Percentiles rank a stretch among this genome's conserved stretches.
phyloP scores from a whole-genome alignment of 1,284 basidiomycete species.

The Takashimella tepidaria region DNA sequence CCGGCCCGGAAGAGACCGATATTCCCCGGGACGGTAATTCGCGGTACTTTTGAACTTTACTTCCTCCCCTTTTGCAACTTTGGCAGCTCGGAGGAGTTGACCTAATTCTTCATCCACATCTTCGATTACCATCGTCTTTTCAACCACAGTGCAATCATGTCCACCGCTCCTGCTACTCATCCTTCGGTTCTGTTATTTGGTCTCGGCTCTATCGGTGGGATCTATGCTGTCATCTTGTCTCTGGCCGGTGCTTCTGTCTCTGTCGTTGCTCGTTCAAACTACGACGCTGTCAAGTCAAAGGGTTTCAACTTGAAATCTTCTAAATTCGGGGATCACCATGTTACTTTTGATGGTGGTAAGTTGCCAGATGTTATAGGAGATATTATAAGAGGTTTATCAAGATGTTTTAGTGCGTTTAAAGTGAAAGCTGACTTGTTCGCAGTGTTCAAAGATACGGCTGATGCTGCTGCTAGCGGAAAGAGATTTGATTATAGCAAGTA shows the following conservation, averaged over 20 bases:
- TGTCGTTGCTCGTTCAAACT: constrained; percentile 51
- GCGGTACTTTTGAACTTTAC: not conserved
- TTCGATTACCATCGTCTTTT: not conserved
- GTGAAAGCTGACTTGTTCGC: too few relatives aligned
- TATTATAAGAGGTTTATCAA: too few relatives aligned
- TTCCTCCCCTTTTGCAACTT: too few relatives aligned
- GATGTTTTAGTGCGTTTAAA: too few relatives aligned
- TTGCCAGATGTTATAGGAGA: too few relatives aligned
- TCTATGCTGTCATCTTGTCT: constrained; percentile 50
- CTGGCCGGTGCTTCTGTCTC: constrained; percentile 46
- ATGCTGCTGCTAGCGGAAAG: constrained; percentile 37
- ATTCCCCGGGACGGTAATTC: not conserved
- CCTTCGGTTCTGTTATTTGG: constrained; percentile 46
- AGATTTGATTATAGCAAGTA: constrained; percentile 36
- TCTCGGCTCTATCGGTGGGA: constrained; percentile 49
- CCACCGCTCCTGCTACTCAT: constrained; percentile 12
- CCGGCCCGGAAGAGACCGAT: too few relatives aligned
- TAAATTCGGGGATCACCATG: constrained; percentile 38
- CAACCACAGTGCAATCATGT: too few relatives aligned
- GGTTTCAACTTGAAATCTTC: constrained; percentile 40
- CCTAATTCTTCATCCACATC: not conserved
- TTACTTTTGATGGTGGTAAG: constrained; percentile 44
- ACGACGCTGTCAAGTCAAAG: constrained; percentile 42
- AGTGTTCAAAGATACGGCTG: constrained; percentile 41
- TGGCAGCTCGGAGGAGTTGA: too few relatives aligned